Percentiles rank a stretch among this genome's conserved stretches.
Conservation (phyloP, 176 grass and related monocot species). For the Ensete glaucum region DNA sequence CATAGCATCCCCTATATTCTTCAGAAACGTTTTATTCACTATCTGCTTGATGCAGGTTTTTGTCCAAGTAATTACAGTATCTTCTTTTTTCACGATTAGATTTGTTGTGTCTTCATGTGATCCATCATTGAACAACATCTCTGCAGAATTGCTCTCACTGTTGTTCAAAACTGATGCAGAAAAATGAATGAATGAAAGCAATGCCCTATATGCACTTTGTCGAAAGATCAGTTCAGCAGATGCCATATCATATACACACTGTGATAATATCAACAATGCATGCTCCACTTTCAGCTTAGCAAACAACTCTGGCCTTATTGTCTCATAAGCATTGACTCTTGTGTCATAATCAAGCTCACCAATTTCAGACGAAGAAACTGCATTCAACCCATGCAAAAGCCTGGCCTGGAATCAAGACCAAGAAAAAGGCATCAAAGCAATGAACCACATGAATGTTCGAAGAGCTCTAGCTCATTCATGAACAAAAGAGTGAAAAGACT, state of each 20-base stretch:
- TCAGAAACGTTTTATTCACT: constrained; percentile 64
- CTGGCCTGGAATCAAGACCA: constrained; percentile 43
- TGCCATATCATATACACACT: constrained; percentile 86
- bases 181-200: constrained; percentile 65
- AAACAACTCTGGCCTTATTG: constrained; percentile 46
- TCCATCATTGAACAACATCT: constrained; percentile 6
- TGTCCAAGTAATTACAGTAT: constrained; percentile 32
- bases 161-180: constrained; percentile 48
- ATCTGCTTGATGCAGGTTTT: constrained; percentile 52
- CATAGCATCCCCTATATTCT: constrained; percentile 76
- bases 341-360: constrained; percentile 75
- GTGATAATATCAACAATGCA: constrained; percentile 60
- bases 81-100: constrained; percentile 10
- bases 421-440: constrained; percentile 9
- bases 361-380: constrained; percentile 69
- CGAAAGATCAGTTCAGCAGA: constrained; percentile 81
- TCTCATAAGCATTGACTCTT: constrained; percentile 58
- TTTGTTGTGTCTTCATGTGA: background rate
- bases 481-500: background rate
- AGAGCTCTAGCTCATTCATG: background rate
- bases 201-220: constrained; percentile 81
- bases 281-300: constrained; percentile 54
- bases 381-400: constrained; percentile 65
- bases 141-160: constrained; percentile 19
- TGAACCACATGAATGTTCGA: background rate